Conservation (phyloP, 202 grass and related monocot genomes). For the Musa balbisiana region DNA sequence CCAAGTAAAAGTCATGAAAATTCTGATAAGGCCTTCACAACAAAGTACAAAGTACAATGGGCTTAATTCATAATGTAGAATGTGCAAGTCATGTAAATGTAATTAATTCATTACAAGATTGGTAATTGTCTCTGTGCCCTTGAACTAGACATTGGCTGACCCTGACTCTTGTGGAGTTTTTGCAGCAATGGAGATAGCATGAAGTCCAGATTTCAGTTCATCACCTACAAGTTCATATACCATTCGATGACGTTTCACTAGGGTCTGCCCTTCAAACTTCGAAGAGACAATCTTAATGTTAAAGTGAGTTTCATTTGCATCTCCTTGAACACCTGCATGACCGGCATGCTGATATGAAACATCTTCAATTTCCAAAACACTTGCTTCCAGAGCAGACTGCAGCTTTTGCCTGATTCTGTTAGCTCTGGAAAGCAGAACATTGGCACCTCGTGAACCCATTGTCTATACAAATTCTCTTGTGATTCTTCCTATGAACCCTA, state of each 20-base stretch:
- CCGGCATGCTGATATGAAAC: slow-evolving; percentile 86
- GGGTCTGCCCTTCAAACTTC: slow-evolving; percentile 77
- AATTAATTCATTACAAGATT: neutral
- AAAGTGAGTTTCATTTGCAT: slow-evolving; percentile 81
- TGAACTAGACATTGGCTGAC: slow-evolving; percentile 26
- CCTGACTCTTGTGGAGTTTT: slow-evolving; percentile 69
- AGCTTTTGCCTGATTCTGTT: slow-evolving; percentile 79
- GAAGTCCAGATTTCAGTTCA: slow-evolving; percentile 81
- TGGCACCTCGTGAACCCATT: slow-evolving; percentile 61
- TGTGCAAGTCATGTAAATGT: neutral
- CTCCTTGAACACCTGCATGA: slow-evolving; percentile 69
- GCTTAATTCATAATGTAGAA: too few relatives aligned
- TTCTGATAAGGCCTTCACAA: too few relatives aligned
- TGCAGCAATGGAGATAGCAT: slow-evolving; percentile 86
- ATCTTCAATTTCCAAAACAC: slow-evolving; percentile 77
- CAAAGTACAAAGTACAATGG: too few relatives aligned
- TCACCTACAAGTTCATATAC: slow-evolving; percentile 77
- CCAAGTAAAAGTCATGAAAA: too few relatives aligned
- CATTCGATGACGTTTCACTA: slow-evolving; percentile 81
- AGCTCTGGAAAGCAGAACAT: slow-evolving; percentile 58
- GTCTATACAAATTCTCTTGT: slow-evolving; percentile 8
- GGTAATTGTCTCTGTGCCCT: neutral
- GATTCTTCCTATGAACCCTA: neutral
- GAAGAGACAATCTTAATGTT: slow-evolving; percentile 76
- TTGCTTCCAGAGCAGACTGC: slow-evolving; percentile 74